Conservation (phyloP, 352 stramenopile genomes). For the Phytophthora foliorum region DNA sequence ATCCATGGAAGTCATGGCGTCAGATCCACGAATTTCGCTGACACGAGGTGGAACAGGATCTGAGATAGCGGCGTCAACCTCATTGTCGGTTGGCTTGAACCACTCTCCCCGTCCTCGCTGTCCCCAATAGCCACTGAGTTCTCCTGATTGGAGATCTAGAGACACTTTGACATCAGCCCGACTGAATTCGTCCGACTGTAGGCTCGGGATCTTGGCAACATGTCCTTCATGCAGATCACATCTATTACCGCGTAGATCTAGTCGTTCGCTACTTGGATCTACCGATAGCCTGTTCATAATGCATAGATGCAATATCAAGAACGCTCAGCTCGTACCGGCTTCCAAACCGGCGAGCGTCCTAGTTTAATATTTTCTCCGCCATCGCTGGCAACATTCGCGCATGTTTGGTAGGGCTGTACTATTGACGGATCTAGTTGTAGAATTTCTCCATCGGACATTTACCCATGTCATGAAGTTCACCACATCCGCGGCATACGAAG, state of each 20-base stretch:
- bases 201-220: neutral
- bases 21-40: neutral
- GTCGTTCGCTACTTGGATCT: neutral
- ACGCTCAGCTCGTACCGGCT: slow-evolving; percentile 20
- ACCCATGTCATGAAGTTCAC: slow-evolving; percentile 15
- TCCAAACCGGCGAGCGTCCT: too few species aligned
- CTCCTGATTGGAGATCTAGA: neutral
- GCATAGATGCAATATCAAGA: slow-evolving; percentile 17
- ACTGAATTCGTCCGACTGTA: neutral
- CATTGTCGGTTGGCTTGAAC: neutral
- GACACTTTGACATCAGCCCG: neutral
- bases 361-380: slow-evolving; percentile 28
- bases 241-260: neutral
- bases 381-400: slow-evolving; percentile 10
- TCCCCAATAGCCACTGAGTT: slow-evolving; percentile 27
- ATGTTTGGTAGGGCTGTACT: slow-evolving; percentile 15
- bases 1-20: neutral
- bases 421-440: slow-evolving; percentile 21
- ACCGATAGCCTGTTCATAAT: slow-evolving; percentile 3
- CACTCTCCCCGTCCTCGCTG: slow-evolving; percentile 1
- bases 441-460: slow-evolving; percentile 21
- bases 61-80: neutral
- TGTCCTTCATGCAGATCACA: neutral
- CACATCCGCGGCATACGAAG: slow-evolving; percentile 14
- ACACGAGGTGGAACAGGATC: neutral